These are phyloP conservation scores for Trichosphaerium sp. DNA, from an alignment of 78 protist genomes.

Conservation along the genomic window DNA sequence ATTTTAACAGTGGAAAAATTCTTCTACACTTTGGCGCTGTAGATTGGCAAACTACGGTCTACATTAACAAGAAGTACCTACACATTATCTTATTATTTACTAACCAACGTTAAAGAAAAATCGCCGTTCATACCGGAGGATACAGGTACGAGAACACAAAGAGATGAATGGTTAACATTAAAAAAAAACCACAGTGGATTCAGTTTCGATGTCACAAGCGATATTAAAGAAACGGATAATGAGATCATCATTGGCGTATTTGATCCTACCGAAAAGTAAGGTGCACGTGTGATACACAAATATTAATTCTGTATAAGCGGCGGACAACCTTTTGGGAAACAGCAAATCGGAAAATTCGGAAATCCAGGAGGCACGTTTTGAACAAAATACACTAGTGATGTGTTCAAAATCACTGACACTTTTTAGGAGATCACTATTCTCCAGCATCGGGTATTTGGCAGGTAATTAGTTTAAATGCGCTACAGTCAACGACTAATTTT, in stretches of 20 bases:
- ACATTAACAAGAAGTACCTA: background rate
- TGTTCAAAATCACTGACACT: background rate
- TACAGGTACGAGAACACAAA: too few species aligned
- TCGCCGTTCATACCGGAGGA: conserved; percentile 12
- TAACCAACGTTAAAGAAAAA: background rate
- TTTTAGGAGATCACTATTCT: conserved; percentile 28
- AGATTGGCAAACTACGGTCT: conserved; percentile 19
- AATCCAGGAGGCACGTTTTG: too few species aligned
- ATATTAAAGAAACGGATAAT: background rate
- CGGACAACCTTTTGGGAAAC: conserved; percentile 6
- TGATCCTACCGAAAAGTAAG: conserved; percentile 30
- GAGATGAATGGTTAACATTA: background rate
- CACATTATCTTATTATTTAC: background rate
- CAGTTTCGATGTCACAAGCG: conserved; percentile 10
- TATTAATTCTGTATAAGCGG: too few species aligned
- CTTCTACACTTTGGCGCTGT: conserved; percentile 37
- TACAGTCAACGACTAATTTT: too few species aligned
- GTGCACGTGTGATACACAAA: too few species aligned
- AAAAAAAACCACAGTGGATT: conserved; percentile 14
- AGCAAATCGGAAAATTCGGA: too few species aligned
- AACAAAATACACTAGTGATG: too few species aligned
- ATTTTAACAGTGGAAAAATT: background rate
- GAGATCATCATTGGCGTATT: conserved; percentile 4
- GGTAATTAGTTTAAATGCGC: too few species aligned
- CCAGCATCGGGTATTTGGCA: conserved; percentile 35